Evolutionary conservation across 1,284 basidiomycete species (phyloP).

Genomic region (Pyrrhoderma lamaoense): DNA sequence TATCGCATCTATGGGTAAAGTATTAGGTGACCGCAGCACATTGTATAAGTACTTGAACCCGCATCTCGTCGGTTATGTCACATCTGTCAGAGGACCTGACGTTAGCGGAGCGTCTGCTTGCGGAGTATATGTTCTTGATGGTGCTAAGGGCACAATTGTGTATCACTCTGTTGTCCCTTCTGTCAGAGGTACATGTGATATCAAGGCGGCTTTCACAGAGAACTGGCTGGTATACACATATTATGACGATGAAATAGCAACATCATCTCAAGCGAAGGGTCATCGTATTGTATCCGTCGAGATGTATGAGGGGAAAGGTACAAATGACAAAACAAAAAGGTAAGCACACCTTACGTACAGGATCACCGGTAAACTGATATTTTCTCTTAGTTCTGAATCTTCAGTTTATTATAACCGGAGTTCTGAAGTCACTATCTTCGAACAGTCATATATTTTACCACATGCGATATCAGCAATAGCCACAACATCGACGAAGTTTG

Average conservation of each 20-base stretch:
- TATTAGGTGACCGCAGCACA: slow-evolving; percentile 81
- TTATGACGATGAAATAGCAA: slow-evolving; percentile 50
- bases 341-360: slow-evolving; percentile 27
- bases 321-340: slow-evolving; percentile 67
- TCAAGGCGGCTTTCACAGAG: slow-evolving; percentile 70
- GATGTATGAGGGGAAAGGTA: slow-evolving; percentile 68
- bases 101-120: slow-evolving; percentile 31
- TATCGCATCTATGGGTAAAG: slow-evolving; percentile 76
- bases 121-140: slow-evolving; percentile 72
- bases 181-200: slow-evolving; percentile 42
- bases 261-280: slow-evolving; percentile 52
- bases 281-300: slow-evolving; percentile 75
- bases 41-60: slow-evolving; percentile 95
- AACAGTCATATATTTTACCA: slow-evolving; percentile 70
- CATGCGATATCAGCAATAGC: slow-evolving; percentile 61
- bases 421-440: slow-evolving; percentile 47
- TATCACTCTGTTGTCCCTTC: slow-evolving; percentile 56
- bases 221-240: slow-evolving; percentile 94
- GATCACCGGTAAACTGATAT: background rate
- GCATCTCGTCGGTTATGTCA: slow-evolving; percentile 64
- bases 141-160: slow-evolving; percentile 67
- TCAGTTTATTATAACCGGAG: slow-evolving; percentile 58
- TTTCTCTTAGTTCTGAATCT: slow-evolving; percentile 53
- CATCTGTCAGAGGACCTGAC: slow-evolving; percentile 31
- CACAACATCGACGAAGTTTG: slow-evolving; percentile 79